These are phyloP conservation scores for Nakazawaea pomicola DNA, from an alignment of 805 yeast species.

Conservation along the genomic window DNA sequence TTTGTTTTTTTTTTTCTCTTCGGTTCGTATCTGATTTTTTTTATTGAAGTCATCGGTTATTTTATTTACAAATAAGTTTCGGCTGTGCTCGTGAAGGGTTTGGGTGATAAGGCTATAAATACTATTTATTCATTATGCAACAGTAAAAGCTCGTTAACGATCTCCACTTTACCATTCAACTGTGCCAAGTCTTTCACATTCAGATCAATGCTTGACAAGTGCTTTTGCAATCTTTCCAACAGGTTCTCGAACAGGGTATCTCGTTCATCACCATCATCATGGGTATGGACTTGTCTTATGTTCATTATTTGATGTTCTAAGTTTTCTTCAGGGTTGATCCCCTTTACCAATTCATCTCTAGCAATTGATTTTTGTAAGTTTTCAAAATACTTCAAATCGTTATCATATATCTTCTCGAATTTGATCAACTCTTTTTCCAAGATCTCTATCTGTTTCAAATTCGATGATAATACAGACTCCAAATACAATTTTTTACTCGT, in stretches of 20 bases:
- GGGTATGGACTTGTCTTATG: not conserved
- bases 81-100: no score
- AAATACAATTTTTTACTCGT: conserved; percentile 9
- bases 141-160: conserved; percentile 7
- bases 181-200: conserved; percentile 4
- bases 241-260: conserved; percentile 5
- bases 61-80: no score
- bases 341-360: conserved; percentile 2
- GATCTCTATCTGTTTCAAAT: conserved; percentile 9
- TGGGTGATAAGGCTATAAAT: no score
- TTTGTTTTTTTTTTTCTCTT: not conserved
- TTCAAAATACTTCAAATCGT: conserved; percentile 6
- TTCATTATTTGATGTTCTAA: conserved; percentile 5
- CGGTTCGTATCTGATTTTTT: not conserved
- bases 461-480: conserved; percentile 11
- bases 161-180: conserved; percentile 3
- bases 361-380: conserved; percentile 1
- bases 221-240: conserved; percentile 4
- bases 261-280: not conserved
- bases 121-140: no score
- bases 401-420: conserved; percentile 3
- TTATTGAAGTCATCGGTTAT: no score
- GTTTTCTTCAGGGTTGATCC: not conserved
- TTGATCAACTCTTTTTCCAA: conserved; percentile 10
- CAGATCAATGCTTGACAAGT: conserved; percentile 5